Evolutionary conservation across 73 alveolate species (phyloP).

Genomic region (Tetrahymena borealis): DNA sequence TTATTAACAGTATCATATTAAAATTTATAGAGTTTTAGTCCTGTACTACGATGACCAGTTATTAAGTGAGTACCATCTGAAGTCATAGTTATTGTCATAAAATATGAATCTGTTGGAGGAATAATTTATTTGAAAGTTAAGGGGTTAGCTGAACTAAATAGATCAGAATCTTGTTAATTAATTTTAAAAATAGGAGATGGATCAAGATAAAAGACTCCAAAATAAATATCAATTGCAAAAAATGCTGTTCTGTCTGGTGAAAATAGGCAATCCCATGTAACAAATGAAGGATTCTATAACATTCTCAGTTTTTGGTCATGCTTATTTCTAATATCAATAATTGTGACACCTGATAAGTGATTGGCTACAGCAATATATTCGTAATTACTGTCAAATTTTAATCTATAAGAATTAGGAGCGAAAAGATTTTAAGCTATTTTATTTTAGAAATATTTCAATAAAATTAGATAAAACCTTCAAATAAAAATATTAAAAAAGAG

Average conservation of each 20-base stretch:
- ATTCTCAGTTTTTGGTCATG: not conserved
- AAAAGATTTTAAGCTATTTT: too few species aligned
- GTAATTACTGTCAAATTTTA: not conserved
- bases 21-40: not conserved
- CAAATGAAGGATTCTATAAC: not conserved
- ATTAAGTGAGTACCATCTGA: not conserved
- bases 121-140: not conserved
- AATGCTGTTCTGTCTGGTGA: not conserved
- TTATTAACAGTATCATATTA: too few species aligned
- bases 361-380: not conserved
- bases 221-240: not conserved
- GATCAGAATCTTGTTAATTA: not conserved
- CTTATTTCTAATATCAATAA: not conserved
- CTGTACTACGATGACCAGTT: not conserved
- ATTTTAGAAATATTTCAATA: not conserved
- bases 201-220: not conserved
- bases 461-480: too few species aligned
- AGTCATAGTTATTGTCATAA: not conserved
- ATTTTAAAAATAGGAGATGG: not conserved
- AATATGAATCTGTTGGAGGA: not conserved
- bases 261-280: not conserved
- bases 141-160: too few species aligned
- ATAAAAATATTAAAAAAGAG: too few species aligned
- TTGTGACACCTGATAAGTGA: not conserved
- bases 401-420: not conserved